Conservation (phyloP, 257 asterid species). For the Salvia miltiorrhiza region DNA sequence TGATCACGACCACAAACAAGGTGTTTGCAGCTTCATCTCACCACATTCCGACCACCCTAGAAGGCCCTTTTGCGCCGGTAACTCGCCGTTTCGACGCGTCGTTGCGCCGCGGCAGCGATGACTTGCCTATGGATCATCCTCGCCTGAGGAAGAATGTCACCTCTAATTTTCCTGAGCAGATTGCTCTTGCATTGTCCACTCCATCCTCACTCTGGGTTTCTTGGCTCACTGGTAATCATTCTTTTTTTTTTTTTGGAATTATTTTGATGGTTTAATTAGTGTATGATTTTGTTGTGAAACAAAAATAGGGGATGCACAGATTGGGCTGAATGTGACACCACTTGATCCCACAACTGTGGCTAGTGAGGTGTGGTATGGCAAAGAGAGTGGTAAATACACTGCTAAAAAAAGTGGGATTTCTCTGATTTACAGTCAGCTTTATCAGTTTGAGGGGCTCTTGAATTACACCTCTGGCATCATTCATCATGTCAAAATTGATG, state of each 20-base stretch:
- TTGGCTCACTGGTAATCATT: conserved; percentile 74
- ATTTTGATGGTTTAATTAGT: background rate
- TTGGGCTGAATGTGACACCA: conserved; percentile 70
- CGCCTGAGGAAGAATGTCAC: conserved; percentile 52
- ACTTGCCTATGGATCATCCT: conserved; percentile 74
- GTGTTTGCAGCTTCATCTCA: conserved; percentile 18
- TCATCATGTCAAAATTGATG: conserved; percentile 76
- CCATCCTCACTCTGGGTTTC: conserved; percentile 75
- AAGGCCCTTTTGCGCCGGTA: conserved; percentile 74
- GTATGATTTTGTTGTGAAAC: background rate
- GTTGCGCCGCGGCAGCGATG: conserved; percentile 70
- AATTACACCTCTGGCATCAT: conserved; percentile 82
- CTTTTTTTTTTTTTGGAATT: background rate
- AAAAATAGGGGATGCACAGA: conserved; percentile 55
- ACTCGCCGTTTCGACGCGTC: conserved; percentile 56
- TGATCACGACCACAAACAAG: background rate
- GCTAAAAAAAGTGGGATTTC: conserved; percentile 54
- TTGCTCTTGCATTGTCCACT: conserved; percentile 68
- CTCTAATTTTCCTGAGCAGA: conserved; percentile 67
- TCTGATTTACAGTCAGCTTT: conserved; percentile 61
- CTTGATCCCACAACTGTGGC: conserved; percentile 58
- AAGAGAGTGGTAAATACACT: conserved; percentile 45
- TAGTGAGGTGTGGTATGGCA: conserved; percentile 84
- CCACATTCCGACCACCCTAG: conserved; percentile 59
- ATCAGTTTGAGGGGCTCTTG: conserved; percentile 79